These are phyloP conservation scores for Trypanosomatidae sp. DNA, from an alignment of 208 protist genomes.

Conservation along the genomic window DNA sequence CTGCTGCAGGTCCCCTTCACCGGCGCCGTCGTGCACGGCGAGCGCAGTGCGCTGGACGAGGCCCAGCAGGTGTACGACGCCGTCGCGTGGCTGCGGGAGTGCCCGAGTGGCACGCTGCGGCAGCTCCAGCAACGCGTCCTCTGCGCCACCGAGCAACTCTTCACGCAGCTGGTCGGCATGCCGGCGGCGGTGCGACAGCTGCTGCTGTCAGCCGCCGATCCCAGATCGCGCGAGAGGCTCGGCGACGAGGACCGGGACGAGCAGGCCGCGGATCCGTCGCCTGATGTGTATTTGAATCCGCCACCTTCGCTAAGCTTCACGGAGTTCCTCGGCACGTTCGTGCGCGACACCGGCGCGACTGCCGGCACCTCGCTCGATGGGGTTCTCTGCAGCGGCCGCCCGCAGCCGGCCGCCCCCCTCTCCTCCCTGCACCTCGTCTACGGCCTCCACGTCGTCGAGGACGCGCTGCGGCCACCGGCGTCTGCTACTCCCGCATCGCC, in stretches of 20 bases:
- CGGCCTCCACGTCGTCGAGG: slow-evolving; percentile 34
- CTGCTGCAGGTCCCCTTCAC: slow-evolving; percentile 18
- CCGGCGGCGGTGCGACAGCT: slow-evolving; percentile 20
- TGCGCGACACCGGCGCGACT: slow-evolving; percentile 1
- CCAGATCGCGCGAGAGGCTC: background rate
- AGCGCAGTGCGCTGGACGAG: slow-evolving; percentile 22
- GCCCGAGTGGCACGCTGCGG: slow-evolving; percentile 36
- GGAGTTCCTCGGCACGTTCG: slow-evolving; percentile 22
- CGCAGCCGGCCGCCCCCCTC: slow-evolving; percentile 30
- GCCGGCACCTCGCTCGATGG: background rate
- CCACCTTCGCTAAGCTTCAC: slow-evolving; percentile 27
- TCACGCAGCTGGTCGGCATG: slow-evolving; percentile 33
- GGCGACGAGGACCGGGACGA: background rate
- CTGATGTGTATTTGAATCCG: slow-evolving; percentile 18
- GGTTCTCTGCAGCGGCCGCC: slow-evolving; percentile 28
- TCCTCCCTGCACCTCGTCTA: slow-evolving; percentile 39
- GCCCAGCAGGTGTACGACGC: slow-evolving; percentile 35
- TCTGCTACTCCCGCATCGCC: background rate
- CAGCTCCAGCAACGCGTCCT: slow-evolving; percentile 48
- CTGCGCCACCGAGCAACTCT: slow-evolving; percentile 25
- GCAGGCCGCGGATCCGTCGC: slow-evolving; percentile 1
- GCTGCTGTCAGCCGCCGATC: slow-evolving; percentile 1
- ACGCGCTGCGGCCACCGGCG: slow-evolving; percentile 16
- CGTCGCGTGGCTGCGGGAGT: slow-evolving; percentile 40
- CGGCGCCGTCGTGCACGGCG: slow-evolving; percentile 10